Conservation (phyloP, 176 grass and related monocot species). For the Guadua angustifolia region DNA sequence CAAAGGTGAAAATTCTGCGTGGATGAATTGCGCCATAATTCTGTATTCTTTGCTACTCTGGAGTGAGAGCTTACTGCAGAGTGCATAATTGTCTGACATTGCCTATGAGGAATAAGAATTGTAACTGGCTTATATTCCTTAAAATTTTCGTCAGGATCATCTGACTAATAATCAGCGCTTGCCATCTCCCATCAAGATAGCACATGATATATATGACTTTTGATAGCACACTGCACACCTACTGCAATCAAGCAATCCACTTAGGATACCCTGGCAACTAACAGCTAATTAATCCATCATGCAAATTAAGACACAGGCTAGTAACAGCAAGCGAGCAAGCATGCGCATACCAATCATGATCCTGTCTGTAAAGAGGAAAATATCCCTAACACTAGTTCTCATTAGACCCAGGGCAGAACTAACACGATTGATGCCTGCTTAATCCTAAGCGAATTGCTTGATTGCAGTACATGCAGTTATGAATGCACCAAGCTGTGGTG, state of each 20-base stretch:
- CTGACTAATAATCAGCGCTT: background rate
- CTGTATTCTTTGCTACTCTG: background rate
- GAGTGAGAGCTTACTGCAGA: background rate
- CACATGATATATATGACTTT: background rate
- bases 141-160: background rate
- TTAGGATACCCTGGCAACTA: constrained; percentile 3
- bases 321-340: background rate
- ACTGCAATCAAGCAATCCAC: background rate
- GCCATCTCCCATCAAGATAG: background rate
- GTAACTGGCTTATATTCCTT: background rate
- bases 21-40: background rate
- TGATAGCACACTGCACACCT: background rate
- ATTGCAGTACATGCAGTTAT: no score
- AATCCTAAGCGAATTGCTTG: background rate
- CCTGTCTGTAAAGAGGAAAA: background rate
- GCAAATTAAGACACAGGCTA: background rate
- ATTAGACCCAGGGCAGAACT: background rate
- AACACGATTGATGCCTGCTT: background rate
- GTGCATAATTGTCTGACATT: background rate
- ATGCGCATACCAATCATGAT: background rate
- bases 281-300: background rate
- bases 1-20: background rate
- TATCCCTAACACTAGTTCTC: background rate
- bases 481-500: background rate
- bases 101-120: background rate